These are phyloP conservation scores for Fusarium sp. DNA, from an alignment of 2,329 filamentous ascomycete genomes.

Conservation along the genomic window DNA sequence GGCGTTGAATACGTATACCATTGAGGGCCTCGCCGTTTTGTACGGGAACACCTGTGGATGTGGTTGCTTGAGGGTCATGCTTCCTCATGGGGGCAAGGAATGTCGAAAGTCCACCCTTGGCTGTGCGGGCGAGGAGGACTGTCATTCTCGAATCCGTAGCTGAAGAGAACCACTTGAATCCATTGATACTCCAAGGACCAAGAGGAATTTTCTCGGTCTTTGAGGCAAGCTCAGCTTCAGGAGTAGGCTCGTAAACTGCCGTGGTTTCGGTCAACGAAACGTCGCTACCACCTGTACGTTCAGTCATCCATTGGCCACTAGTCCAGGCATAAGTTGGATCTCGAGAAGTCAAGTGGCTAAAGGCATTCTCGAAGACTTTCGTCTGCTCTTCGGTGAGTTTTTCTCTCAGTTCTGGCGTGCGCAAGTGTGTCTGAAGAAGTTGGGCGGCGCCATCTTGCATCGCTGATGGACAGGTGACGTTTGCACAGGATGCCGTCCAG, in stretches of 20 bases:
- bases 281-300: conserved; percentile 75
- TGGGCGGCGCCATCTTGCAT: conserved; percentile 74
- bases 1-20: conserved; percentile 72
- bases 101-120: conserved; percentile 37
- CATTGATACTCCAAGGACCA: conserved; percentile 69
- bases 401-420: conserved; percentile 39
- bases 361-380: conserved; percentile 63
- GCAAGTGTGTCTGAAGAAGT: conserved; percentile 59
- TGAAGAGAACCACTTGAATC: conserved; percentile 71
- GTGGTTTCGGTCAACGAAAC: conserved; percentile 75
- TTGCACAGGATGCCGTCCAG: conserved; percentile 68
- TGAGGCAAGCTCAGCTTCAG: conserved; percentile 12
- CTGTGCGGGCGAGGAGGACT: conserved; percentile 71
- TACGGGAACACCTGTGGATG: conserved; percentile 39
- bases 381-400: conserved; percentile 45
- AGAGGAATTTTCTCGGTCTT: conserved; percentile 48
- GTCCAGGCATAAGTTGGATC: conserved; percentile 69
- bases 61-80: conserved; percentile 47
- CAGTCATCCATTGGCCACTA: conserved; percentile 83
- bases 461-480: conserved; percentile 72
- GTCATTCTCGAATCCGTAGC: conserved; percentile 59
- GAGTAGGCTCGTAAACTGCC: conserved; percentile 49
- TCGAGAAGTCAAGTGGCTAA: conserved; percentile 62
- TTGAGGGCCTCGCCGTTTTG: conserved; percentile 63
- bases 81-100: conserved; percentile 74